These are phyloP conservation scores for Panus rudis DNA, from an alignment of 768 basidiomycete species.

Conservation along the genomic window DNA sequence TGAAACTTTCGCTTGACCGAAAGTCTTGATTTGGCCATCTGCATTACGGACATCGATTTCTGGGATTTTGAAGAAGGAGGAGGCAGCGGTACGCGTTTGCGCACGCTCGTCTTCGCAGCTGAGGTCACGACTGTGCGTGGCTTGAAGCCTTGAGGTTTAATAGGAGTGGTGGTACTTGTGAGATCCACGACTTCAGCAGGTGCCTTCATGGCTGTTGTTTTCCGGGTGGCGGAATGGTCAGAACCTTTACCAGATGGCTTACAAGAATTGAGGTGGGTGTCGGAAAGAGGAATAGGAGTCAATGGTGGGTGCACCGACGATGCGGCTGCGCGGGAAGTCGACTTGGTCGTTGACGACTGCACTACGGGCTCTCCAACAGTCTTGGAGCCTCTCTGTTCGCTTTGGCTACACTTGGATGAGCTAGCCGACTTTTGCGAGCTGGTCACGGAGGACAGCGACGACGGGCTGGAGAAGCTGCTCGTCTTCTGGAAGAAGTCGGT, in stretches of 20 bases:
- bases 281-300: no score
- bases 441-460: constrained; percentile 9
- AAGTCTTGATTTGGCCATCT: background rate
- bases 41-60: background rate
- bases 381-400: background rate
- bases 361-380: background rate
- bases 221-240: no score
- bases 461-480: constrained; percentile 13
- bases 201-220: no score
- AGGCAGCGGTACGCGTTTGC: background rate
- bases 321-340: background rate
- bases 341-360: background rate
- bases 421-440: background rate
- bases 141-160: background rate
- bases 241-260: no score
- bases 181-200: no score
- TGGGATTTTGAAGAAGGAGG: background rate
- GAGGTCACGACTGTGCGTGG: background rate
- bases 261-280: no score
- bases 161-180: background rate
- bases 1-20: constrained; percentile 8
- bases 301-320: no score
- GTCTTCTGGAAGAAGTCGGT: constrained; percentile 42
- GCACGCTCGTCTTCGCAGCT: background rate
- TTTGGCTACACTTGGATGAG: background rate